These are phyloP conservation scores for Staphylotrichum longicolle DNA, from an alignment of 495 filamentous ascomycete genomes.

Conservation along the genomic window DNA sequence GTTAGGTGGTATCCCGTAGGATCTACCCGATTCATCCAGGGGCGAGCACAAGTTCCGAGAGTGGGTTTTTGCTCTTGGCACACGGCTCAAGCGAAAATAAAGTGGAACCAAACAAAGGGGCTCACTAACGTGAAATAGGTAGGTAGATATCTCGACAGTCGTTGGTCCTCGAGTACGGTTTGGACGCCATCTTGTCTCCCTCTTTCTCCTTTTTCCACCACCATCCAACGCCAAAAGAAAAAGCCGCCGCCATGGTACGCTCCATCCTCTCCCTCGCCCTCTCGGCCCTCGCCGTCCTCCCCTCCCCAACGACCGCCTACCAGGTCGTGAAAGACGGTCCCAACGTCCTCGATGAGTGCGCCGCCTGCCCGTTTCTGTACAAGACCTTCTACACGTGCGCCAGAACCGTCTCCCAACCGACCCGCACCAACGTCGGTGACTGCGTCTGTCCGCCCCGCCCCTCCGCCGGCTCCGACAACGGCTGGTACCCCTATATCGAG, in stretches of 20 bases:
- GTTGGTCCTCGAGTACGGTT: not conserved
- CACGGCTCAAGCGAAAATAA: not conserved
- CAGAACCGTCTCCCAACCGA: not conserved
- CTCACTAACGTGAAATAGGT: not conserved
- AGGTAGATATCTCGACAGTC: not conserved
- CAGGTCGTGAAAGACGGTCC: constrained; percentile 5
- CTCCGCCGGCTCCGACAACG: constrained; percentile 5
- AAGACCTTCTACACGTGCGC: not conserved
- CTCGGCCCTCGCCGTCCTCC: not conserved
- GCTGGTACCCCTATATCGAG: constrained; percentile 15
- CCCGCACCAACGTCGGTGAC: constrained; percentile 1
- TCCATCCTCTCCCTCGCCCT: constrained; percentile 1
- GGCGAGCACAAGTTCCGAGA: not conserved
- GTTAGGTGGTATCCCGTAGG: too few relatives aligned
- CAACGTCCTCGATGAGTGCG: not conserved
- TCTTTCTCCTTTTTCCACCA: not conserved
- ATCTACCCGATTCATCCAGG: not conserved
- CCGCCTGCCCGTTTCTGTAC: not conserved
- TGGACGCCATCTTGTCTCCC: not conserved
- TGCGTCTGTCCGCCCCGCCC: not conserved
- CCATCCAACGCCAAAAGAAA: not conserved
- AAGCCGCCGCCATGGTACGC: not conserved
- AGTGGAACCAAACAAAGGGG: not conserved
- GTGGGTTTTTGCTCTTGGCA: constrained; percentile 1
- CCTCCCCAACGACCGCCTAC: not conserved